Evolutionary conservation across 495 filamentous ascomycete genomes (phyloP).

Genomic region (Daldinia concentrica): DNA sequence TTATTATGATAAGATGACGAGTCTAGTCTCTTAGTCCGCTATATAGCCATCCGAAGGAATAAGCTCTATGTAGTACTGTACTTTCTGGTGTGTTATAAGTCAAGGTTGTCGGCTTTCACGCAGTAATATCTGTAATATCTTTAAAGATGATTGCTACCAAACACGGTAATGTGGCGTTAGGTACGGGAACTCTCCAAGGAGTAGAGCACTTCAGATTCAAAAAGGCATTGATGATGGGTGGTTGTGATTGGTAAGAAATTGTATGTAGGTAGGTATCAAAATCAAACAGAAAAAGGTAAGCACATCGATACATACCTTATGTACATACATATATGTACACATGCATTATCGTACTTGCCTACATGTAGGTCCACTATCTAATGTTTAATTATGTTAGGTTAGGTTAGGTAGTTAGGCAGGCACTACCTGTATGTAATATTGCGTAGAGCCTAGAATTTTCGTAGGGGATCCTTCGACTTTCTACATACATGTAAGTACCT

Average conservation of each 20-base stretch:
- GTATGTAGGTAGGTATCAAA: neutral
- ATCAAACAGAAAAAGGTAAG: neutral
- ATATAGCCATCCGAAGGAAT: slow-evolving; percentile 10
- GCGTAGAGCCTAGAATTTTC: neutral
- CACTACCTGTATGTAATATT: too few species aligned
- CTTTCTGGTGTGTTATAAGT: neutral
- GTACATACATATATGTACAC: slow-evolving; percentile 3
- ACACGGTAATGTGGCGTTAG: slow-evolving; percentile 23
- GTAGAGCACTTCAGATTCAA: neutral
- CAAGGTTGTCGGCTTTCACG: neutral
- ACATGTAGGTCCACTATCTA: too few species aligned
- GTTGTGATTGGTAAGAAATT: neutral
- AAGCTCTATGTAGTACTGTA: neutral
- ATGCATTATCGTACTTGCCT: neutral
- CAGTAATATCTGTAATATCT: neutral
- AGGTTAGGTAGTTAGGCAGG: too few species aligned
- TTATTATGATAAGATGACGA: neutral
- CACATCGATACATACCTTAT: neutral
- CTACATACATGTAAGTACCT: too few species aligned
- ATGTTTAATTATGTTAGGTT: too few species aligned
- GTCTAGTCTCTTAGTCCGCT: neutral
- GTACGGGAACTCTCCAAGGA: neutral
- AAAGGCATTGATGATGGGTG: neutral
- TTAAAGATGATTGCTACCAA: slow-evolving; percentile 6
- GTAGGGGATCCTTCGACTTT: neutral